Base-by-base conservation (phyloP, 768 basidiomycete genomes). In the Lactifluus volemus region DNA sequence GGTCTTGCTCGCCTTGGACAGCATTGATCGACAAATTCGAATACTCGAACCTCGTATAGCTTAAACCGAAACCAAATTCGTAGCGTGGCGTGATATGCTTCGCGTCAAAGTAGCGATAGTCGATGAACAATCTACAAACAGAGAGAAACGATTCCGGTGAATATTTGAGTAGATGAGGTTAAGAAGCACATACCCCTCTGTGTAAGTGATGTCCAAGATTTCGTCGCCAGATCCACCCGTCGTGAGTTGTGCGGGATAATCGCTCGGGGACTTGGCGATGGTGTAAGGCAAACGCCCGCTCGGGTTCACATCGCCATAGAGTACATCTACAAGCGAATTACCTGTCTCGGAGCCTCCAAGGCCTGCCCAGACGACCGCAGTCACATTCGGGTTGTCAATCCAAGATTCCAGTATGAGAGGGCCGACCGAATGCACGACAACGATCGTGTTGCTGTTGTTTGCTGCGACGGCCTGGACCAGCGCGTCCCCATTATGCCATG, bases 31-130 rank as follows among this genome's bases (percentile, higher is more conserved):
- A 65, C 11, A 94, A 73, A 34, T 79, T 74, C 45, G 78, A 82
- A 70, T 92, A 95, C 36, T 79, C 72, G 71, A 95, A 98, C 2
- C 73, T 79, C 42, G 94, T 88, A 75, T 97, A 98, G 59, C 85
- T 88, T 68, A 95, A 70, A 0, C 94, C 94, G 69, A 85, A 95
- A 5, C 94, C 94, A 70, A 98, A 98, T 68, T 91, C 89, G 68
- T 84, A 92, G 41, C 88, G 87, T 3, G 91, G 91, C 0, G 78
- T 78, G 63, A 92, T 89, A 63, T 85, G 81, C 71, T 81, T 75
- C 81, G 67, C 62, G 52, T 78, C 78, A 60, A 79, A 79, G 60
- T 71, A 72, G 34, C 75, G 65, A 58, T 79, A 76, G 62, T 68
- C 68, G 51, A 71, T 58, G 59, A 68, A 65, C 65, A 77, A 55